Base-by-base conservation (phyloP, 108 stramenopile genomes). In the Schizochytrium sp. region DNA sequence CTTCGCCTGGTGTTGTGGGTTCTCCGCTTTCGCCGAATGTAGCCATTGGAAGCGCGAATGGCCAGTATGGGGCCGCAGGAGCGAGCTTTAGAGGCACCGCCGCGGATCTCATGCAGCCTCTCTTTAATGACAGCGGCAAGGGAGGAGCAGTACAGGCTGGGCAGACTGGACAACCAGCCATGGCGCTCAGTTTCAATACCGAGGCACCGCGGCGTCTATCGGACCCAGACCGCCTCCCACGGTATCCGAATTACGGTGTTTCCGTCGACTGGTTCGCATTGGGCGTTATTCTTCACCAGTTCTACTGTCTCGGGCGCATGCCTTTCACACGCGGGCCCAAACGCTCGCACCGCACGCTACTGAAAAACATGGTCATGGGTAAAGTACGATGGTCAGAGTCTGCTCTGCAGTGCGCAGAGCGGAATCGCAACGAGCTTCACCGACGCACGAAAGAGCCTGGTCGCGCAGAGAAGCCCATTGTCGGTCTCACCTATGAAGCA, bases 201-300 rank as follows among this genome's bases (percentile, higher is more conserved):
- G 55, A 8, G 55, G 8, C 55, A 16, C 55, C 16, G 55, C 55
- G 55, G 14, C 25, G 63, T 14, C 14, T 69, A 14, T 53, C 76
- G 51, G 76, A 83, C 23, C 76, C 76, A 34, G 76, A 83, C 25
- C 63, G 63, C 18, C 51, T 83, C 16, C 76, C 76, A 18, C 2
- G 76, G n/a, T 83, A 83, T 34, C 45, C 45, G n/a, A 83, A 83
- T 23, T 83, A 83, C 51, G 76, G 76, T 23, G 51, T 53, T 12
- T 83, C 76, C 10, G 76, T 83, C 2, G 76, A 83, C 51, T 83
- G 76, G 76, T 83, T 83, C 28, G 76, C 76, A 12, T 6, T 83
- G n/a, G 76, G 76, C 25, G 76, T 83, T 0, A 83, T 83, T 12
- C 51, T 83, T 10, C 76, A 83, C 76, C 76, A 83, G 28, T 83